Evolutionary conservation across 805 yeast species (phyloP).

Genomic region (Candida michaelii): DNA sequence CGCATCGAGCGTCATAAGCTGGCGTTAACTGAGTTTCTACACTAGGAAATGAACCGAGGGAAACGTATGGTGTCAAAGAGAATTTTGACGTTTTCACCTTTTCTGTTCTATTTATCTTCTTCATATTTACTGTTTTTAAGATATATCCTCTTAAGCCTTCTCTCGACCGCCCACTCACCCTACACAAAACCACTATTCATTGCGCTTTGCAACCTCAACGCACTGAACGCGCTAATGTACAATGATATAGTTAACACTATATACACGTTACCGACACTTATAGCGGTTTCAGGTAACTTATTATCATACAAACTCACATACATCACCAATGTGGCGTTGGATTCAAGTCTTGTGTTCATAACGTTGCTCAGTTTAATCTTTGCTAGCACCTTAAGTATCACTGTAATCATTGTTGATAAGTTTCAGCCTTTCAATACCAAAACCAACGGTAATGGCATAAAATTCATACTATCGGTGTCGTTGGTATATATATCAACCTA

Average conservation of each 20-base stretch:
- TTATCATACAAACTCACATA: constrained; percentile 1
- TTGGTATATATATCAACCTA: constrained; percentile 3
- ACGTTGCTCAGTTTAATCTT: neutral
- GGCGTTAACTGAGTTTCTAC: no score
- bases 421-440: constrained; percentile 6
- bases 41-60: no score
- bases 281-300: neutral
- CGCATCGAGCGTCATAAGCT: neutral
- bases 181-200: no score
- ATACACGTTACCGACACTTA: constrained; percentile 5
- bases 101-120: no score
- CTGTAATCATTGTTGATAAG: constrained; percentile 1
- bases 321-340: neutral
- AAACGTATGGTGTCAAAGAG: no score
- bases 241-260: constrained; percentile 5
- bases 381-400: neutral
- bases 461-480: neutral
- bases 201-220: no score
- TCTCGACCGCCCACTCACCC: no score
- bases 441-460: constrained; percentile 1
- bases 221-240: constrained; percentile 2
- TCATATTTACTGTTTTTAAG: no score
- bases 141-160: no score
- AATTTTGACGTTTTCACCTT: no score
- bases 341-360: neutral